These are phyloP conservation scores for Podospora sp. DNA, from an alignment of 495 filamentous ascomycete genomes.

Conservation along the genomic window DNA sequence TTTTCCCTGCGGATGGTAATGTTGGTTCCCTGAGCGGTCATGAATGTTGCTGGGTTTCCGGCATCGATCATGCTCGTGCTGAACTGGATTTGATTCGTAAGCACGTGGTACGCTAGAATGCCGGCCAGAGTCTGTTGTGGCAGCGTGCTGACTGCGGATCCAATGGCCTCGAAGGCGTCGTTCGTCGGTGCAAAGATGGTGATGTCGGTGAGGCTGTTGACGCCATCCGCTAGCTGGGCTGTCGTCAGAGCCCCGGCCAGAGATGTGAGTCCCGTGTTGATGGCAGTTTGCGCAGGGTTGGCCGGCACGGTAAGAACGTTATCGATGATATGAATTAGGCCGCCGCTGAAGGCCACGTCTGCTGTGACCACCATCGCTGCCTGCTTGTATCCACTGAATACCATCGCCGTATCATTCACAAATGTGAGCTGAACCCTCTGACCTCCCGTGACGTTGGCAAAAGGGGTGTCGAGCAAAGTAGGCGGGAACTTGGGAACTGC, in stretches of 20 bases:
- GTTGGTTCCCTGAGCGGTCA: slow-evolving; percentile 41
- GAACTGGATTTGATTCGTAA: slow-evolving; percentile 46
- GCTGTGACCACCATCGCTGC: slow-evolving; percentile 25
- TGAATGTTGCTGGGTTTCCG: slow-evolving; percentile 37
- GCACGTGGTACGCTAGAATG: slow-evolving; percentile 38
- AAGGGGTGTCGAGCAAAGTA: slow-evolving; percentile 51
- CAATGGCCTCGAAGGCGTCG: slow-evolving; percentile 31
- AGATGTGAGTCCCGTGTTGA: slow-evolving; percentile 53
- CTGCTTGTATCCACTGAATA: slow-evolving; percentile 33
- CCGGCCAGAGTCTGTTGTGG: slow-evolving; percentile 19
- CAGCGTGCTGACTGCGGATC: slow-evolving; percentile 23
- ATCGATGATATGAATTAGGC: slow-evolving; percentile 68
- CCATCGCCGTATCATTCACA: slow-evolving; percentile 26
- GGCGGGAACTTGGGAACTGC: slow-evolving; percentile 52
- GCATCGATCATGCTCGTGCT: slow-evolving; percentile 36
- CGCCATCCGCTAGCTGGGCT: slow-evolving; percentile 45
- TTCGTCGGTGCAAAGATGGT: slow-evolving; percentile 61
- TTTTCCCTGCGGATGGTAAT: slow-evolving; percentile 47
- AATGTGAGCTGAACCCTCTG: slow-evolving; percentile 33
- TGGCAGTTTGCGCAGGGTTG: slow-evolving; percentile 22
- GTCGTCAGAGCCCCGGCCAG: slow-evolving; percentile 57
- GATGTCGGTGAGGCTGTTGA: slow-evolving; percentile 52
- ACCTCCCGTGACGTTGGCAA: slow-evolving; percentile 48
- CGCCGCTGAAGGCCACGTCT: slow-evolving; percentile 43
- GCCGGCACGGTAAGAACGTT: slow-evolving; percentile 58